These are phyloP conservation scores for Blastocystis sp. DNA, from an alignment of 352 stramenopile species.

Conservation along the genomic window DNA sequence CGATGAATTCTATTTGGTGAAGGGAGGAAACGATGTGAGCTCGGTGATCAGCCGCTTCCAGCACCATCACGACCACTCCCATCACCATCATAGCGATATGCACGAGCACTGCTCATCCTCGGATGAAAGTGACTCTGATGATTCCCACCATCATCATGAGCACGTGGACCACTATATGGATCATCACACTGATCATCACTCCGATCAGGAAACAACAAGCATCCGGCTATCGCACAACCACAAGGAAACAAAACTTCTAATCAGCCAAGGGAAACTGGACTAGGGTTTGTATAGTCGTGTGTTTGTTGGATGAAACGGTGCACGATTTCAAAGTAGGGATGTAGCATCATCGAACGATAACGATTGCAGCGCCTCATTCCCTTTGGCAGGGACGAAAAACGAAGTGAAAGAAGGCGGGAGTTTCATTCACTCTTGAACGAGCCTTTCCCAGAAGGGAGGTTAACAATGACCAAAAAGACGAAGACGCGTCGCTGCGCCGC, in stretches of 20 bases:
- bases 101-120: background rate
- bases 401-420: too few relatives aligned
- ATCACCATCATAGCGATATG: too few relatives aligned
- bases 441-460: too few relatives aligned
- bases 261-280: conserved; percentile 19
- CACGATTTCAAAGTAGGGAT: too few relatives aligned
- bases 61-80: too few relatives aligned
- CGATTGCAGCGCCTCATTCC: too few relatives aligned
- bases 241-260: background rate
- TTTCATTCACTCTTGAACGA: too few relatives aligned
- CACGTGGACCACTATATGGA: background rate
- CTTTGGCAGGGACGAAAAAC: too few relatives aligned
- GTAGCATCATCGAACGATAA: too few relatives aligned
- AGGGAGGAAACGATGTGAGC: background rate
- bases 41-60: too few relatives aligned
- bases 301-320: too few relatives aligned
- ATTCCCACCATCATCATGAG: background rate
- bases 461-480: conserved; percentile 90
- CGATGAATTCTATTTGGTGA: background rate
- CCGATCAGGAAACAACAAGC: background rate
- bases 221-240: background rate
- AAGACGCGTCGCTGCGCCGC: conserved; percentile 95
- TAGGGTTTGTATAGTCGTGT: background rate
- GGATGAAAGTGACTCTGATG: background rate
- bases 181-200: background rate